These are phyloP conservation scores for Quercus robur DNA, from an alignment of 306 rosid genomes.

Conservation along the genomic window DNA sequence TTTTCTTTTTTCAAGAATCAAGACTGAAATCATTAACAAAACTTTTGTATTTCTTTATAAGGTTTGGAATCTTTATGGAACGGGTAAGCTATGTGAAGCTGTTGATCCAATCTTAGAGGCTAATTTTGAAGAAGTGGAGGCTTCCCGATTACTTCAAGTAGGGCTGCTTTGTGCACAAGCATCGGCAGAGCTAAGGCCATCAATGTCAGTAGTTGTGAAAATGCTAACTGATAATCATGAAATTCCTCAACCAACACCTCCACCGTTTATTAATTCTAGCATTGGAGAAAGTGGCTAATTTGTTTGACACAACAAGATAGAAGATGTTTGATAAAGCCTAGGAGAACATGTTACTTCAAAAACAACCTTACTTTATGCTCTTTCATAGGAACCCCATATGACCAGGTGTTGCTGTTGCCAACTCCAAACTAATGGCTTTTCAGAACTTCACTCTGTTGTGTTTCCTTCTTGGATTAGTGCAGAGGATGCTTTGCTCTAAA, in stretches of 20 bases:
- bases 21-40: background rate
- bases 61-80: conserved; percentile 45
- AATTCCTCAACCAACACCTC: conserved; percentile 46
- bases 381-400: background rate
- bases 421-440: background rate
- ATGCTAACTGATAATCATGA: conserved; percentile 31
- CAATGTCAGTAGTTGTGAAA: conserved; percentile 46
- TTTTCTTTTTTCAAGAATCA: background rate
- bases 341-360: conserved; percentile 14
- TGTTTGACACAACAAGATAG: conserved; percentile 22
- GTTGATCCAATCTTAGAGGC: conserved; percentile 37
- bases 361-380: background rate
- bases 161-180: conserved; percentile 55
- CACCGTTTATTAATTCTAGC: conserved; percentile 34
- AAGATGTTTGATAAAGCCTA: conserved; percentile 35
- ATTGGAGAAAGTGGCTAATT: conserved; percentile 1
- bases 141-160: conserved; percentile 39
- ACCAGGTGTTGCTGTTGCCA: background rate
- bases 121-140: conserved; percentile 23
- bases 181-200: conserved; percentile 45
- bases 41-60: background rate
- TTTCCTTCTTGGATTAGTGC: background rate
- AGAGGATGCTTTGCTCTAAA: background rate
- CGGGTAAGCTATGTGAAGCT: conserved; percentile 26
- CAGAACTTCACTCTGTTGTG: too few relatives aligned